Percentiles rank a stretch among this genome's conserved stretches.
Evolutionary conservation across 352 stramenopile genomes (phyloP).

Genomic region (Pythium phragmitis): DNA sequence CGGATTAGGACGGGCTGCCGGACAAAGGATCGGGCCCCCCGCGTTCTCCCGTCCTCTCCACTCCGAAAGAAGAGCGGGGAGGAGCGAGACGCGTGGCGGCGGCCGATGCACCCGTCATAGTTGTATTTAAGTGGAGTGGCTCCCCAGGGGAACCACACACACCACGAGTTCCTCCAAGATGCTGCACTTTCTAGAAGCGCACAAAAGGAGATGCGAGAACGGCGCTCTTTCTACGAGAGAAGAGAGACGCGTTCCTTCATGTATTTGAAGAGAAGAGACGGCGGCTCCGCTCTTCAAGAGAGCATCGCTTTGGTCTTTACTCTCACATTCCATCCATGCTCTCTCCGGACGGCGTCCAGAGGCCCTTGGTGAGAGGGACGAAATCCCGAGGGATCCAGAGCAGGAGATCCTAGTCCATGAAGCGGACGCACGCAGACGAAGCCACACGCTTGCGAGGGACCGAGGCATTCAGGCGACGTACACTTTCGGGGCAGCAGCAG

Average conservation of each 20-base stretch:
- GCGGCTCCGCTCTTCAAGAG: not conserved
- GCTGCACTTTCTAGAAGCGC: conserved; percentile 40
- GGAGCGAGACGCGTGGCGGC: conserved; percentile 1
- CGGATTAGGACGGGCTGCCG: conserved; percentile 77
- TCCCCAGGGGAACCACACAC: conserved; percentile 49
- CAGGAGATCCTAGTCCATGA: conserved; percentile 34
- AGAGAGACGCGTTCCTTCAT: conserved; percentile 43
- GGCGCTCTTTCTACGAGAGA: not conserved
- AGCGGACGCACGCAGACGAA: conserved; percentile 13
- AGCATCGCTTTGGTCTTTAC: conserved; percentile 48
- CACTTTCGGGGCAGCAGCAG: conserved; percentile 70
- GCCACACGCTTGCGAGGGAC: conserved; percentile 2
- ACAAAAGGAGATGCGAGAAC: conserved; percentile 78
- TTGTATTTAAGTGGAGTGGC: conserved; percentile 87
- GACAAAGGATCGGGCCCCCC: conserved; percentile 22
- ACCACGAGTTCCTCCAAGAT: conserved; percentile 79
- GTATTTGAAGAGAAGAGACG: conserved; percentile 86
- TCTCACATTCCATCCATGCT: conserved; percentile 81
- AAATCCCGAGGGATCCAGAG: conserved; percentile 3
- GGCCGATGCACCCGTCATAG: conserved; percentile 81
- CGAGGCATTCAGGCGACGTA: conserved; percentile 41
- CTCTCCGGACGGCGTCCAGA: conserved; percentile 2
- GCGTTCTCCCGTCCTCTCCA: not conserved
- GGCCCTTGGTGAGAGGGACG: conserved; percentile 4
- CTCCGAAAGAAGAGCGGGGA: not conserved